These are phyloP conservation scores for Houttuynia cordata DNA, from an alignment of 164 flowering plant genomes.

Conservation along the genomic window DNA sequence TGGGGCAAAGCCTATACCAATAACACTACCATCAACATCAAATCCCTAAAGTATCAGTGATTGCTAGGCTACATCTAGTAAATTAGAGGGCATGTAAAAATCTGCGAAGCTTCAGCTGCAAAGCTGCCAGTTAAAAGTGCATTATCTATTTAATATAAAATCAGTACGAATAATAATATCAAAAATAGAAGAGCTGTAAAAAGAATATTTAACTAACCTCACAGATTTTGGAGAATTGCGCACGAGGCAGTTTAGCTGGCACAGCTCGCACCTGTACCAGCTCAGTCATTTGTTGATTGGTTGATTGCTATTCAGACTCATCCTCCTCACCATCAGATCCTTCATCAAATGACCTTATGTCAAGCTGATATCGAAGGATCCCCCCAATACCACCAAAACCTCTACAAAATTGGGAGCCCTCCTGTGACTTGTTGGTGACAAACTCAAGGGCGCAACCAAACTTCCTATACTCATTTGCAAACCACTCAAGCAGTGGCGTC, in stretches of 20 bases:
- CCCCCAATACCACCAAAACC: constrained; percentile 10
- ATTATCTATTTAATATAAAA: no score
- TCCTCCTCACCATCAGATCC: constrained; percentile 4
- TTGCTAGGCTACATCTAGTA: no score
- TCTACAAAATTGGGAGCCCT: constrained; percentile 8
- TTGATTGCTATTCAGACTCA: constrained; percentile 6
- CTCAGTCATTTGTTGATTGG: background rate
- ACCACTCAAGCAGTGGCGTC: constrained; percentile 5
- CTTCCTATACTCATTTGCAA: constrained; percentile 4
- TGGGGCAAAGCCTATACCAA: no score
- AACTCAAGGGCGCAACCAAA: constrained; percentile 7
- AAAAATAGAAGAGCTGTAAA: no score
- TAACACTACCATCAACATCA: no score
- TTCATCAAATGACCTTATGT: constrained; percentile 5
- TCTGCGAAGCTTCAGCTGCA: no score
- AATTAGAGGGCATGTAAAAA: no score
- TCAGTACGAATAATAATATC: no score
- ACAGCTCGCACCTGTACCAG: constrained; percentile 2
- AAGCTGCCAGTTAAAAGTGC: no score
- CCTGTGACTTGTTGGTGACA: constrained; percentile 8
- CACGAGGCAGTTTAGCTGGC: background rate
- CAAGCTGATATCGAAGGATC: constrained; percentile 9
- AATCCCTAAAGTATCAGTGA: no score
- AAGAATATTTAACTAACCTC: no score
- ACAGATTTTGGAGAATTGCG: background rate